Base-by-base conservation (phyloP, 2,329 filamentous ascomycete species). In the Claviceps capensis region DNA sequence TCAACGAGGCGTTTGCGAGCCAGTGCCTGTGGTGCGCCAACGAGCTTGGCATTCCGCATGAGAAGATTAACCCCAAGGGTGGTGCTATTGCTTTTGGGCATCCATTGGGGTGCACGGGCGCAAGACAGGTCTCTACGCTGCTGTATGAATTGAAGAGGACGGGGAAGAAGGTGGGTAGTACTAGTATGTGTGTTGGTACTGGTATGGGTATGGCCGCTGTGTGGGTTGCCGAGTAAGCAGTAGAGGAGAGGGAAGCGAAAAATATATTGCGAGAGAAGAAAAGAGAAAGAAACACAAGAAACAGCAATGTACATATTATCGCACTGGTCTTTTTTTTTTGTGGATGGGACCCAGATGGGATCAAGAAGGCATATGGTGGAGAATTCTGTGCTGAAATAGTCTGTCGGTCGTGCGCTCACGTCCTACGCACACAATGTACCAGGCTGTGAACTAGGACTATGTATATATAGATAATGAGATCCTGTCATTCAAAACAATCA, bases 171-270 rank as follows among this genome's bases (percentile, higher is more conserved):
- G 73, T 97, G 55, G 93, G 93, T 49, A 82, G 95, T 43, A 96
- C 88, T 34, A 91, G 85, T 68, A 97, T 97, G 93, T 98, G 93
- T 67, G 73, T 97, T 48, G 93, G 91, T 49, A 97, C 91, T 2
- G 91, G 89, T 50, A 97, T 97, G 93, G 91, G 91, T 50, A 95
- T 96, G 88, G 90, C 89, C 53, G 88, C 90, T 55, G 85, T 96
- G 54, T 96, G 90, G 89, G 90, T 96, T 58, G 87, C 88, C 3
- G 90, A 95, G 75, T 95, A 88, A 58, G 13, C 37, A 40, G 7
- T 6, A 5, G 7, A 7, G 14, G 9, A 9, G 17, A 19, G 38
- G 17, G 7, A 9, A 19, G 17, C 1, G 7, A 17, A n/a, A n/a
- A n/a, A n/a, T 19, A 19, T 6, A 11, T n/a, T 9, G 7, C 3